A percentile compares a stretch with the other conserved stretches of the same genome.
These are phyloP conservation scores for Dioszegia hungarica DNA, from an alignment of 768 basidiomycete species.

Conservation along the genomic window DNA sequence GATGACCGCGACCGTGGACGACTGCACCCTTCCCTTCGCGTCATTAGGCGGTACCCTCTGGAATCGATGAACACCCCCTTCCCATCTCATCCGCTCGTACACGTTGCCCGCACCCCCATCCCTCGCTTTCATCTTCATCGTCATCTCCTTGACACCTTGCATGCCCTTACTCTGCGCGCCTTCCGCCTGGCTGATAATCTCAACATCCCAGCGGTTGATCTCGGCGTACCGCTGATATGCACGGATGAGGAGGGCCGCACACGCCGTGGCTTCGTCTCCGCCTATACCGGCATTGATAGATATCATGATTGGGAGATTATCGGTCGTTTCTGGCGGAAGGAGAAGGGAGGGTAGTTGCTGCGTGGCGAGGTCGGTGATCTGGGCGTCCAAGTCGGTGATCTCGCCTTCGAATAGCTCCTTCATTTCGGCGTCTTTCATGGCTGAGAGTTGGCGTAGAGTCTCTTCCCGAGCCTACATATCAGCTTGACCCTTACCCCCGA, in stretches of 20 bases:
- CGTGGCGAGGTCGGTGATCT: constrained; percentile 39
- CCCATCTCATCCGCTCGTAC: constrained; percentile 61
- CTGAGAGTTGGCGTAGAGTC: not conserved
- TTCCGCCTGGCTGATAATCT: constrained; percentile 33
- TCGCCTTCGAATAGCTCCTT: constrained; percentile 69
- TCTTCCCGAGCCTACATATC: not conserved
- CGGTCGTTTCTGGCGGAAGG: constrained; percentile 65
- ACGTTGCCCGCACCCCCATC: constrained; percentile 60
- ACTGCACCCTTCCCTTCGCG: constrained; percentile 78
- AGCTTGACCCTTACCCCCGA: not conserved
- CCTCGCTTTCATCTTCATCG: constrained; percentile 51
- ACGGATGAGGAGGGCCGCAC: constrained; percentile 67
- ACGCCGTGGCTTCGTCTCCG: constrained; percentile 79
- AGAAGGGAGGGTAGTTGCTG: constrained; percentile 62
- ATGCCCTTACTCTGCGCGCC: constrained; percentile 25
- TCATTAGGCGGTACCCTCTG: constrained; percentile 92
- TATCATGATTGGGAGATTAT: constrained; percentile 67
- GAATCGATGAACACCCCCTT: constrained; percentile 93
- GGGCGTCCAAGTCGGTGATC: constrained; percentile 53
- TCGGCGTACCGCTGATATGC: constrained; percentile 74
- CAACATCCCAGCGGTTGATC: constrained; percentile 59
- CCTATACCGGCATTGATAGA: constrained; percentile 92
- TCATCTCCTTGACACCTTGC: constrained; percentile 47
- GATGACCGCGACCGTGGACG: constrained; percentile 80
- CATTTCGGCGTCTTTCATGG: constrained; percentile 54